Evolutionary conservation across 2,329 filamentous ascomycete species (phyloP), one percentile per base, ranked within the genome.

Genomic region (Colletotrichum destructivum): DNA sequence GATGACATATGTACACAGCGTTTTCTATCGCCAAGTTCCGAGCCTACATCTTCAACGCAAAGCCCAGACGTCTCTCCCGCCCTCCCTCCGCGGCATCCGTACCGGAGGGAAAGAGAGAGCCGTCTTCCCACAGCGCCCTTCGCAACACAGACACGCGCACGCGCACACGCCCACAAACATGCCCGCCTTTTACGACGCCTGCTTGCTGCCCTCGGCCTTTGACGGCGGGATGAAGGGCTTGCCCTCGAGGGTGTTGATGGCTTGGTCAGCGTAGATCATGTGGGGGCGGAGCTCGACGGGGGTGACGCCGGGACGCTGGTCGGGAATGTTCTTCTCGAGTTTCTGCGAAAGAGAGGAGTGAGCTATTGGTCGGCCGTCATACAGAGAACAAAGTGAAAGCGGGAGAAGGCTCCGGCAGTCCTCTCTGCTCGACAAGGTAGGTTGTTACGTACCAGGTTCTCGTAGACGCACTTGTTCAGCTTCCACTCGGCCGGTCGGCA

Each of bases 381-480:
- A 4, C 54, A 11, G 54, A 2, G 35, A 2, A 9, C 54, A 11
- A 35, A 2, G 21, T 11, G 1, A 1, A 4, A 11, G 9, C 42
- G 16, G n/a, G 35, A 15, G 40, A 74, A 35, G 60, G 21, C 40
- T 23, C 35, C 35, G 13, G 54, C 12, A 40, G 42, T 52, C 15
- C 57, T 52, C 42, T 15, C 46, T 15, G 12, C 60, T 62, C 38
- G 6, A 23, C 7, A 16, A 54, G 12, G 42, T 52, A 9, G 46
- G 38, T 0, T 4, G 44, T 12, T 62, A 87, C 93, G 74, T 87
- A 99, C 96, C 86, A 99, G 84, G 82, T 98, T 98, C 76, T 98
- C 92, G 81, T 93, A 98, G 60, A 98, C 95, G 84, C 96, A 99
- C 85, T 92, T 93, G 88, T 98, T 99, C 78, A 99, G 87, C 81